A percentile compares a stretch with the other conserved stretches of the same genome.
phyloP scores from a whole-genome alignment of 164 flowering plant species.

The Chimonanthus praecox region DNA sequence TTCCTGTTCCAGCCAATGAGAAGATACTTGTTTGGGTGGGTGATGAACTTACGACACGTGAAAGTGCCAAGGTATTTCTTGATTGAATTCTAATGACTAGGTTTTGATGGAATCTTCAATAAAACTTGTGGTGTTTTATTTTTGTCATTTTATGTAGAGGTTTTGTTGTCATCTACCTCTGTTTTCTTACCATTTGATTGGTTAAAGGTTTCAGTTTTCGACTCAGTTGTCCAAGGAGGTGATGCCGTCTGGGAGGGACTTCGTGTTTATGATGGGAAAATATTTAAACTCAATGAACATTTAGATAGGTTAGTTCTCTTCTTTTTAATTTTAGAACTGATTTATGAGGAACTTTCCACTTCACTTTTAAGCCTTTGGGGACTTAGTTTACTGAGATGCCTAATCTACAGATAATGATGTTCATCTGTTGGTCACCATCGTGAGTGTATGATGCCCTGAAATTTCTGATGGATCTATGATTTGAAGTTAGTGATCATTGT shows the following conservation, averaged over 20 bases:
- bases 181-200: not conserved
- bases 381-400: not conserved
- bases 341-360: not conserved
- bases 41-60: constrained; percentile 81
- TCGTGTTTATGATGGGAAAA: constrained; percentile 68
- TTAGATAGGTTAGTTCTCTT: constrained; percentile 62
- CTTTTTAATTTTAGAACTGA: not conserved
- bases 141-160: not conserved
- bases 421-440: not conserved
- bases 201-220: constrained; percentile 83
- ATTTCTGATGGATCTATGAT: too few relatives aligned
- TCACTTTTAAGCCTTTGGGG: not conserved
- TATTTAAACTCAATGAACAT: constrained; percentile 92
- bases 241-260: constrained; percentile 99
- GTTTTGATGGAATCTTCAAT: not conserved
- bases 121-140: not conserved
- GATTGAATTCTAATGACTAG: not conserved
- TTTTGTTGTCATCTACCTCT: not conserved
- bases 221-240: constrained; percentile 99
- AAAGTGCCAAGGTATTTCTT: constrained; percentile 75
- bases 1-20: constrained; percentile 83
- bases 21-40: constrained; percentile 93
- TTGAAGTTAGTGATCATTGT: not conserved
- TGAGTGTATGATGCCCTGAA: not conserved
- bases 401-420: not conserved